Evolutionary conservation across 495 filamentous ascomycete genomes (phyloP), one percentile per base, ranked within the genome.

Genomic region (Pyrenula aspistea): DNA sequence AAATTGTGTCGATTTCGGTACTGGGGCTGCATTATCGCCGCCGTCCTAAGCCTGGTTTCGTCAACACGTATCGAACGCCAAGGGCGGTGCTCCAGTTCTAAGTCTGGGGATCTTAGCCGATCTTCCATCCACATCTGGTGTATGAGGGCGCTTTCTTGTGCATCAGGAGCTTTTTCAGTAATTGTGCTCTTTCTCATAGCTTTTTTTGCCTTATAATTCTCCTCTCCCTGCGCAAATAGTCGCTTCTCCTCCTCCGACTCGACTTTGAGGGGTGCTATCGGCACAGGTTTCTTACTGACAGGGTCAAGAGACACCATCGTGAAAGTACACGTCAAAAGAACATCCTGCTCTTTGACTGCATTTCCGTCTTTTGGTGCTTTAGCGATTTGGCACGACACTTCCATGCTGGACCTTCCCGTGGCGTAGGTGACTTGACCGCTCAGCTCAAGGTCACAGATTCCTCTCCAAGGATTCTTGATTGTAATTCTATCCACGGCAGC

Each of bases 11-110:
- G 75, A 68, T 92, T 92, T 31, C 88, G 83, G 64, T 89, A 83
- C 67, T 92, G 88, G 2, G 89, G 89, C 62, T 91, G 88, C 89
- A 94, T 94, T 56, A 94, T 89, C 62, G 79, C 79, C 2, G 87
- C 84, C 0, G 84, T 85, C 56, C 80, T 77, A 24, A 92, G 74
- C 22, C 73, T 73, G 0, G 87, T 89, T 25, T 73, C 71, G 25
- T 77, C 72, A 87, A 92, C 92, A 66, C 76, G 80, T 55, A 83
- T 66, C 3, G 82, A 77, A 62, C 86, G 86, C 22, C 71, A 51
- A 2, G 87, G 87, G 62, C 84, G 83, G 4, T 74, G 25, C 10
- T 22, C 10, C 49, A 49, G 12, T 36, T 20, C 22, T 8, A 61
- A 71, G 53, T 67, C 77, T 76, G 73, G 12, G 53, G 83, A 74